Percentiles rank a stretch among this genome's conserved stretches.
Evolutionary conservation across 495 filamentous ascomycete genomes (phyloP).

Genomic region (Penicillium odoratum): DNA sequence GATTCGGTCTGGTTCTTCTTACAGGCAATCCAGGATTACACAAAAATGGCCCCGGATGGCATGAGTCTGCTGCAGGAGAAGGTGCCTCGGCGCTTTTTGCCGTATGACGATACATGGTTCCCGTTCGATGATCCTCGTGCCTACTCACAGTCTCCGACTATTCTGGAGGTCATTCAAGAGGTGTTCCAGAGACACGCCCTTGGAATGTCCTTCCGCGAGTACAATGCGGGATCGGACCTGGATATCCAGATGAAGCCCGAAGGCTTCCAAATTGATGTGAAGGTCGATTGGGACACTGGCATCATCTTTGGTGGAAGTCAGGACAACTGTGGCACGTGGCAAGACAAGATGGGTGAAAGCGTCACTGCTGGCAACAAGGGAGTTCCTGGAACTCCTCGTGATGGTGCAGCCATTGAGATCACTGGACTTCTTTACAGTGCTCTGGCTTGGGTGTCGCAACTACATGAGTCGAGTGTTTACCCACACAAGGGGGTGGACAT

Average conservation of each 20-base stretch:
- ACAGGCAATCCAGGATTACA: slow-evolving; percentile 93
- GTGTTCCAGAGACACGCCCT: slow-evolving; percentile 85
- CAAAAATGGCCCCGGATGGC: slow-evolving; percentile 77
- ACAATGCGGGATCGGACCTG: slow-evolving; percentile 83
- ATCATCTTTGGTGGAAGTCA: slow-evolving; percentile 94
- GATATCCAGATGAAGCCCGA: slow-evolving; percentile 92
- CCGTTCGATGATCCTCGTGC: slow-evolving; percentile 74
- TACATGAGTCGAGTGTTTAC: slow-evolving; percentile 67
- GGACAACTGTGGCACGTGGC: slow-evolving; percentile 96
- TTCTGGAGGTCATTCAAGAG: slow-evolving; percentile 91
- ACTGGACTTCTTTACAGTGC: slow-evolving; percentile 89
- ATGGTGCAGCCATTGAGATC: slow-evolving; percentile 94
- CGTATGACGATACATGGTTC: slow-evolving; percentile 95
- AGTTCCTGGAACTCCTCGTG: slow-evolving; percentile 91
- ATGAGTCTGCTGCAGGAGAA: slow-evolving; percentile 70
- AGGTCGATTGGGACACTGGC: slow-evolving; percentile 90
- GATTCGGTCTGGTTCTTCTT: slow-evolving; percentile 98
- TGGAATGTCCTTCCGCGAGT: slow-evolving; percentile 89
- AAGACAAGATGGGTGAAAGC: slow-evolving; percentile 99
- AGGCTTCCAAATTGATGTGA: slow-evolving; percentile 88
- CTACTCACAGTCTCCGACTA: slow-evolving; percentile 76
- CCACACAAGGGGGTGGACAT: slow-evolving; percentile 67
- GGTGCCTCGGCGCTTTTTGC: slow-evolving; percentile 84
- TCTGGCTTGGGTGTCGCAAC: slow-evolving; percentile 70
- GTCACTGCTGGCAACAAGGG: slow-evolving; percentile 88